phyloP scores from a whole-genome alignment of 805 yeast species.

The Candida boleticola region DNA sequence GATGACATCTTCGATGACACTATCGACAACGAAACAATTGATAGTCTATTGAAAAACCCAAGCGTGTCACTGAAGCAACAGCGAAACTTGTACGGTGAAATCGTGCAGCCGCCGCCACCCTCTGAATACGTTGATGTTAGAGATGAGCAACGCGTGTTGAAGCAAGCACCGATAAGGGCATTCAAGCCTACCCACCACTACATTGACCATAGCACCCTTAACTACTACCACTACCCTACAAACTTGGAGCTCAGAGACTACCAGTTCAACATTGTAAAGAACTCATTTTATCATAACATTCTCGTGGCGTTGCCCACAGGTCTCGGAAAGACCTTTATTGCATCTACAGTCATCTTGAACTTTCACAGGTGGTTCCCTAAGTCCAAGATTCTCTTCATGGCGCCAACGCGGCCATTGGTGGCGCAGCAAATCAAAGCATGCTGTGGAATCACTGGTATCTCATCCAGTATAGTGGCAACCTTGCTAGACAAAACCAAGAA shows the following conservation, averaged over 20 bases:
- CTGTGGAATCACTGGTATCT: constrained; percentile 80
- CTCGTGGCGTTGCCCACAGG: constrained; percentile 97
- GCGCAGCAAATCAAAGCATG: constrained; percentile 97
- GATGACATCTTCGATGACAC: constrained; percentile 36
- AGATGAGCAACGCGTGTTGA: background rate
- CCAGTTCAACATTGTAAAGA: constrained; percentile 75
- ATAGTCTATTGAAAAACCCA: constrained; percentile 19
- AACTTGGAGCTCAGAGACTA: constrained; percentile 84
- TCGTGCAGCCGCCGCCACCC: too few relatives aligned
- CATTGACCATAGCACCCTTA: constrained; percentile 19
- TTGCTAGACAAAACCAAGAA: constrained; percentile 56
- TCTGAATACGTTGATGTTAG: background rate
- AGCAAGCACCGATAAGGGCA: background rate
- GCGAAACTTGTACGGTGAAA: constrained; percentile 11
- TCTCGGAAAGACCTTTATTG: constrained; percentile 94
- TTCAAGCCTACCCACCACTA: constrained; percentile 23
- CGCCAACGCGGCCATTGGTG: constrained; percentile 95
- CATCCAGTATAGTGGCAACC: constrained; percentile 74
- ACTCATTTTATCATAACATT: constrained; percentile 69
- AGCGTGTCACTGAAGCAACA: constrained; percentile 8
- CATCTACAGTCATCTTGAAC: constrained; percentile 90
- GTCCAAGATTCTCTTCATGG: constrained; percentile 87
- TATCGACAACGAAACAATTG: constrained; percentile 33
- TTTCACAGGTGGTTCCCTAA: constrained; percentile 79
- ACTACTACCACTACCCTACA: constrained; percentile 74